Percentiles rank a stretch among this genome's conserved stretches.
These are phyloP conservation scores for Venustampulla echinocandica DNA, from an alignment of 495 filamentous ascomycete species.

Conservation along the genomic window DNA sequence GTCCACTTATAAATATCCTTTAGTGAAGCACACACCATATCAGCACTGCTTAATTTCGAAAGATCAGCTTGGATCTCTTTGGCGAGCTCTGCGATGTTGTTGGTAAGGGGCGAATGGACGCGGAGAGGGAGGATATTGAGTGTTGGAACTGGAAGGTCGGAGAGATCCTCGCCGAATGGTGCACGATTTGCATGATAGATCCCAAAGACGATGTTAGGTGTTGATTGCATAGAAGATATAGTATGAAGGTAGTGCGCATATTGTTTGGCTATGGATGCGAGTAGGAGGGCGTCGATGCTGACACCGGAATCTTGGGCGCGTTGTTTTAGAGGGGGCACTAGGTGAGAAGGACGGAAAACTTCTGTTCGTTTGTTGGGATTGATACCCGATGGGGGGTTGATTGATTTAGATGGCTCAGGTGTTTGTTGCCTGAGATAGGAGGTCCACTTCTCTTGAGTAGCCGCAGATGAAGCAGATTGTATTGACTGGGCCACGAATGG, in stretches of 20 bases:
- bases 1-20: constrained; percentile 38
- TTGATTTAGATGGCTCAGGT: constrained; percentile 6
- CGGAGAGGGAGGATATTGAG: constrained; percentile 45
- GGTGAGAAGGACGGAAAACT: constrained; percentile 28
- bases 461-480: background rate
- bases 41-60: constrained; percentile 28
- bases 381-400: background rate
- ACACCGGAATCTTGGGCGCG: constrained; percentile 30
- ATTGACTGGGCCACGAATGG: constrained; percentile 18
- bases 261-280: constrained; percentile 38
- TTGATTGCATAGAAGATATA: constrained; percentile 6
- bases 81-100: constrained; percentile 28
- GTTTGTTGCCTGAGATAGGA: constrained; percentile 29
- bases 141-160: constrained; percentile 35
- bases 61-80: constrained; percentile 38
- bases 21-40: constrained; percentile 32
- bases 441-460: constrained; percentile 37
- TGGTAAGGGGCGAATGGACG: constrained; percentile 24
- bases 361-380: constrained; percentile 27
- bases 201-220: constrained; percentile 38
- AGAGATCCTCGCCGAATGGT: constrained; percentile 27
- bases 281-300: constrained; percentile 39
- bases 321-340: constrained; percentile 22
- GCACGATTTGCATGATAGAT: constrained; percentile 48
- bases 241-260: constrained; percentile 25